Evolutionary conservation across 805 yeast genomes (phyloP).

Genomic region (Wickerhamiella azyma): DNA sequence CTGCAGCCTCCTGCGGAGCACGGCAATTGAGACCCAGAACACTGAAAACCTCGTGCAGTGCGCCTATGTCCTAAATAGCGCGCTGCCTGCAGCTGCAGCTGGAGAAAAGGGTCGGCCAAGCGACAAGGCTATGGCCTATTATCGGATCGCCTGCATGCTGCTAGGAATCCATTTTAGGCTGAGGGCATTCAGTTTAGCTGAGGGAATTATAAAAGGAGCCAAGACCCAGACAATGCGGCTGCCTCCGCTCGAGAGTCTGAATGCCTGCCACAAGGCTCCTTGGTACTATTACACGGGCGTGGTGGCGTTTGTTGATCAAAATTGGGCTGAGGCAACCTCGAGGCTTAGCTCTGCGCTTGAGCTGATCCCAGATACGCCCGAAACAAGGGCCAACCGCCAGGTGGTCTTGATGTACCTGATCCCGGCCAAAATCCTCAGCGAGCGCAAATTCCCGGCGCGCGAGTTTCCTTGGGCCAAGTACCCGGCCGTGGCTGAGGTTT

Average conservation of each 20-base stretch:
- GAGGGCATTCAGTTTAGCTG: conserved; percentile 16
- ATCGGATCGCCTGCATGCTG: conserved; percentile 8
- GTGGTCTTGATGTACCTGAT: conserved; percentile 13
- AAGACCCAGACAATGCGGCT: conserved; percentile 8
- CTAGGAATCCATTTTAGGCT: conserved; percentile 16
- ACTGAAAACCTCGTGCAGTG: background rate
- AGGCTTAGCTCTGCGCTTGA: conserved; percentile 8
- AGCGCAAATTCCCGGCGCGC: conserved; percentile 10
- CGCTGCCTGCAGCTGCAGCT: background rate
- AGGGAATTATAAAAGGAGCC: conserved; percentile 16
- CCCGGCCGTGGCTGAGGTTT: conserved; percentile 11
- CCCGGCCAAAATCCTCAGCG: conserved; percentile 12
- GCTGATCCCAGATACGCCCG: background rate
- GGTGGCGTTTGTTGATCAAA: conserved; percentile 13
- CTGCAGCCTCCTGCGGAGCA: background rate
- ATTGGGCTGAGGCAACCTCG: conserved; percentile 10
- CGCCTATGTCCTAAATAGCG: background rate
- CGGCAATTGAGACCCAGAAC: background rate
- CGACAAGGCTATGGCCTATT: conserved; percentile 4
- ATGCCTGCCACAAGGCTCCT: conserved; percentile 3
- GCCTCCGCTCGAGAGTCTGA: conserved; percentile 10
- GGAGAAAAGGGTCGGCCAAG: background rate
- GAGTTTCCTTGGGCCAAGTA: conserved; percentile 11
- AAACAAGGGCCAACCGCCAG: conserved; percentile 7
- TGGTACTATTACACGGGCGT: conserved; percentile 16